A percentile compares a stretch with the other conserved stretches of the same genome.
Conservation (phyloP, 2,329 filamentous ascomycete species). For the Aspergillus terreus region DNA sequence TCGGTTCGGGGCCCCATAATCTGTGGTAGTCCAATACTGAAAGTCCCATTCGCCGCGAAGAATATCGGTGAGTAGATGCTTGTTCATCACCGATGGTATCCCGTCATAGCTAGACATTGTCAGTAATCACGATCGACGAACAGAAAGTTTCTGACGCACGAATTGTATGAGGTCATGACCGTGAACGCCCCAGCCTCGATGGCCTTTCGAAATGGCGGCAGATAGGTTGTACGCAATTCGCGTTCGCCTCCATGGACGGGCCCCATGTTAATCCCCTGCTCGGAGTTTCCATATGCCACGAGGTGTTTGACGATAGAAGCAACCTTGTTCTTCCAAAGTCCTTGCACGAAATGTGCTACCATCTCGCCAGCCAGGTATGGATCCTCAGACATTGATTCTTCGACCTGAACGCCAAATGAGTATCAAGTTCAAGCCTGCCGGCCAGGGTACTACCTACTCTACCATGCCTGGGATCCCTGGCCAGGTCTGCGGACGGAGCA, state of each 20-base stretch:
- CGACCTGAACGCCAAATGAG: background rate
- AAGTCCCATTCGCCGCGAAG: background rate
- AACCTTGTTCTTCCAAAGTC: background rate
- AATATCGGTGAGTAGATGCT: background rate
- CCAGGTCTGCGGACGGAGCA: background rate
- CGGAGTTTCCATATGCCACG: background rate
- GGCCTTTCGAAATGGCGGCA: background rate
- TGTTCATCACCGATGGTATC: background rate
- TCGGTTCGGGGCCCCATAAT: background rate
- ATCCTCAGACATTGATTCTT: background rate
- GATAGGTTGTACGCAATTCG: background rate
- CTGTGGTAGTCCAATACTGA: background rate
- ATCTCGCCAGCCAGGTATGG: background rate
- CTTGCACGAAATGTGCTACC: background rate
- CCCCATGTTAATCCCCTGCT: background rate
- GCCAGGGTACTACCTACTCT: background rate
- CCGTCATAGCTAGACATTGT: background rate
- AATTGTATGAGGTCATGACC: background rate
- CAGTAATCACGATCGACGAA: background rate
- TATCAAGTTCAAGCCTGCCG: background rate
- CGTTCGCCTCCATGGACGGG: background rate
- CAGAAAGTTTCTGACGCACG: background rate
- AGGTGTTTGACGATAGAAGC: background rate
- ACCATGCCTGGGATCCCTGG: background rate
- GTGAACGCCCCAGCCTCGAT: background rate